Evolutionary conservation across 176 grass and related monocot genomes (phyloP).

Genomic region (Zoysia pacifica): DNA sequence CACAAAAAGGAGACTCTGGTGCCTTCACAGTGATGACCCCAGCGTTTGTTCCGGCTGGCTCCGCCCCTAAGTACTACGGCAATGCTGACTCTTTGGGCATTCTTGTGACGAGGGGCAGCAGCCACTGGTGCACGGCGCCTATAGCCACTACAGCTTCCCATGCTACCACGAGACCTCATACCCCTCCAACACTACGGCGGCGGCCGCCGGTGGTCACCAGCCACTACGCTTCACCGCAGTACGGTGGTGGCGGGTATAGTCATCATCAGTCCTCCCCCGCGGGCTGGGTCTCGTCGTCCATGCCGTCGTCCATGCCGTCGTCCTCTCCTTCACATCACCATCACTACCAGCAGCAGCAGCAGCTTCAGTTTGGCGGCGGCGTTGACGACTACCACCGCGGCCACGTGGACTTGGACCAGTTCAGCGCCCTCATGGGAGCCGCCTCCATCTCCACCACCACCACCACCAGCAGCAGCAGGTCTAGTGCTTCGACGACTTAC

Average conservation of each 20-base stretch:
- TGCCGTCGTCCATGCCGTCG: not conserved
- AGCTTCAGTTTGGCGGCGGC: not conserved
- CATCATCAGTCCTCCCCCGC: not conserved
- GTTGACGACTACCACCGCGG: not conserved
- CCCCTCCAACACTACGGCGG: not conserved
- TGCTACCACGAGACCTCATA: not conserved
- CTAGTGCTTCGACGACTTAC: conserved; percentile 29
- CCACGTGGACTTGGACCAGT: conserved; percentile 15
- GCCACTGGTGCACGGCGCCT: not conserved
- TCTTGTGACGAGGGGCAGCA: not conserved
- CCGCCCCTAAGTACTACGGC: not conserved
- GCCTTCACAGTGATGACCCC: no score
- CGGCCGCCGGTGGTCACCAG: not conserved
- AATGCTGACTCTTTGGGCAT: no score
- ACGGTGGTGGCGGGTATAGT: not conserved
- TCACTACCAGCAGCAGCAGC: not conserved
- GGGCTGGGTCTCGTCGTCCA: not conserved
- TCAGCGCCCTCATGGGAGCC: not conserved
- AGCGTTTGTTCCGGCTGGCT: no score
- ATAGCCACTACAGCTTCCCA: not conserved
- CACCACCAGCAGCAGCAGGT: not conserved
- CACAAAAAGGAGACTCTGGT: no score
- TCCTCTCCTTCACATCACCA: not conserved
- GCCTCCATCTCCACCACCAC: not conserved
- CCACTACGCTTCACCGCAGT: not conserved